phyloP scores from a whole-genome alignment of 768 basidiomycete species.

The Trametes sanguinea region DNA sequence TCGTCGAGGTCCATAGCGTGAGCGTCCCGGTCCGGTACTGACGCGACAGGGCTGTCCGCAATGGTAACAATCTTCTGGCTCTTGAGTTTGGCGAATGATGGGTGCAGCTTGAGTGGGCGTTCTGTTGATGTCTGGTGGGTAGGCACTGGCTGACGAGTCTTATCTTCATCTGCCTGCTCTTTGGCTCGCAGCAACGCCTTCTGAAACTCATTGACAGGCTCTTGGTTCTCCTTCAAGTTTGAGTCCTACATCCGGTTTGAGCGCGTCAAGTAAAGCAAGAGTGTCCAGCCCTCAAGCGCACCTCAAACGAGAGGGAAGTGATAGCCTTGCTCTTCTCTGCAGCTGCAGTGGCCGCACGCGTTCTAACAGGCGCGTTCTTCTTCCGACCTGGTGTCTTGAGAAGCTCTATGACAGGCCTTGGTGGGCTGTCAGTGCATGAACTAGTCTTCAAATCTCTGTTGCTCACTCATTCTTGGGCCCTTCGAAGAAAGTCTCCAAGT shows the following conservation, averaged over 20 bases:
- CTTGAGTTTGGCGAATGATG: conserved; percentile 11
- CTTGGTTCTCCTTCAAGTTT: conserved; percentile 41
- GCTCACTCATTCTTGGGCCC: conserved; percentile 66
- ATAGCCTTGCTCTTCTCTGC: conserved; percentile 47
- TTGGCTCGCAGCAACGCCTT: conserved; percentile 39
- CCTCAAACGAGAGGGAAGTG: conserved; percentile 48
- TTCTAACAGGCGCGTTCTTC: conserved; percentile 54
- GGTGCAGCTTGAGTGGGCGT: neutral
- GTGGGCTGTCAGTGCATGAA: neutral
- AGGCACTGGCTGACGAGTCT: neutral
- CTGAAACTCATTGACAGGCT: conserved; percentile 50
- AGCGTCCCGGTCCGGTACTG: neutral
- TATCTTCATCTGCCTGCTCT: conserved; percentile 3
- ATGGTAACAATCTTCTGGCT: conserved; percentile 24
- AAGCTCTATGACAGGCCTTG: conserved; percentile 73
- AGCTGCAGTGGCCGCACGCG: conserved; percentile 44
- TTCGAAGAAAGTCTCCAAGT: conserved; percentile 68
- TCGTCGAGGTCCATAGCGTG: neutral
- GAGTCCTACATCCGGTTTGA: conserved; percentile 31
- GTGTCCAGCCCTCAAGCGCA: conserved; percentile 27
- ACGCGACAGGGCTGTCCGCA: conserved; percentile 21
- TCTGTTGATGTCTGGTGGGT: too few relatives aligned
- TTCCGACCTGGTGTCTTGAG: conserved; percentile 84
- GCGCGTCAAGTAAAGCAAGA: neutral
- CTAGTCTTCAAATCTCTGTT: neutral